Percentiles rank a stretch among this genome's conserved stretches.
These are phyloP conservation scores for Kwoniella newhampshirensis DNA, from an alignment of 768 basidiomycete genomes.

Conservation along the genomic window DNA sequence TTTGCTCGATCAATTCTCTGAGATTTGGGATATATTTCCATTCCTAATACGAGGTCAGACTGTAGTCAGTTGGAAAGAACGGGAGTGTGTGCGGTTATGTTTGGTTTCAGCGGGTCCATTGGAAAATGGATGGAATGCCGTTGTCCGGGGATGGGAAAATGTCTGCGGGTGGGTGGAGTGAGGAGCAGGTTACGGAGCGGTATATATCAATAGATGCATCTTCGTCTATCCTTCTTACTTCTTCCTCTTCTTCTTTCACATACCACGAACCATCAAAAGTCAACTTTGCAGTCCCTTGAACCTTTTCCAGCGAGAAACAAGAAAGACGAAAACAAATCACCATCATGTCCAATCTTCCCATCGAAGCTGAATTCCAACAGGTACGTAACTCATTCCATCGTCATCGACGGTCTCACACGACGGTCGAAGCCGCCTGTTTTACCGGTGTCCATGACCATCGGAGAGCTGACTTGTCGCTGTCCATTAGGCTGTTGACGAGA, in stretches of 20 bases:
- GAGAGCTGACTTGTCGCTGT: neutral
- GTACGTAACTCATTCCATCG: slow-evolving; percentile 41
- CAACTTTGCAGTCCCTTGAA: neutral
- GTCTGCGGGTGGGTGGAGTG: neutral
- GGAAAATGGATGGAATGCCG: neutral
- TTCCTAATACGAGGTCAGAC: too few relatives aligned
- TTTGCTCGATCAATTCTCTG: too few relatives aligned
- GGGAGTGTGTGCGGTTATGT: too few relatives aligned
- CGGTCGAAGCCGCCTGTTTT: too few relatives aligned
- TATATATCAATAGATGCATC: neutral
- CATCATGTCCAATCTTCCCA: slow-evolving; percentile 54
- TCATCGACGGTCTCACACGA: too few relatives aligned
- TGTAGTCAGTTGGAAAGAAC: too few relatives aligned
- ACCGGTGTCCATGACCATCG: slow-evolving; percentile 8
- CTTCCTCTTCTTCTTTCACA: slow-evolving; percentile 8
- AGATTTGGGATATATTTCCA: too few relatives aligned
- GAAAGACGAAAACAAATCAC: neutral
- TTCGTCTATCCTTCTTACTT: neutral
- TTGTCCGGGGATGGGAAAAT: neutral
- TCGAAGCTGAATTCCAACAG: slow-evolving; percentile 71
- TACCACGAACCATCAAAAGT: neutral
- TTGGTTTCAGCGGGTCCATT: too few relatives aligned
- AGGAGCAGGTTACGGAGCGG: neutral
- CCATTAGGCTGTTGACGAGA: slow-evolving; percentile 64
- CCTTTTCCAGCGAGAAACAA: too few relatives aligned